Evolutionary conservation across 257 asterid species (phyloP), one percentile per base, ranked within the genome.

Genomic region (Lantana camara): DNA sequence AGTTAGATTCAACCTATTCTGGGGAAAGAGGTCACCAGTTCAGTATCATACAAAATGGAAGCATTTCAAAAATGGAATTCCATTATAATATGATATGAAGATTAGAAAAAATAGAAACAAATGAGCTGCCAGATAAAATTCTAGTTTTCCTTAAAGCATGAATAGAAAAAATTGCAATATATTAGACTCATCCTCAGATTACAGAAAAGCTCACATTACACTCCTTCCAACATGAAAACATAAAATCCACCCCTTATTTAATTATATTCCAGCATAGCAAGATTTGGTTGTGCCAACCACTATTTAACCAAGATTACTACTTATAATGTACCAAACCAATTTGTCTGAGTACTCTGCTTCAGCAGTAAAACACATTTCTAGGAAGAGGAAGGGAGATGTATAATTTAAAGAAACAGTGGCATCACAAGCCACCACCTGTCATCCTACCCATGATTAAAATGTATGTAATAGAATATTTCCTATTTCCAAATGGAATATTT

Each of bases 1-100:
- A 35, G 92, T 79, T 77, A 82, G 52, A 56, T 85, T 85, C 72
- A 85, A 72, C 83, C 93, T 78, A 83, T 85, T 85, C 87, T 85
- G 93, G 51, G 57, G 60, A 50, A 74, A 41, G 29, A 35, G 41
- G 48, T 40, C 16, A 24, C 32, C 54, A 54, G 45, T 16, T 72
- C 48, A 73, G 73, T 55, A 13, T 44, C 17, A 40, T 8, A 35
- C 8, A 21, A 14, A 49, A 9, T 17, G 40, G 40, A 35, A 35
- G 40, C 40, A 35, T 7, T 27, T 35, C 8, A 35, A 10, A 35
- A 35, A 35, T 3, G 11, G 40, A 35, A 35, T 35, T 35, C 9
- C 40, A 35, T 35, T 35, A 30, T 14, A 40, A 20, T 44, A 60
- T n/a, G n/a, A n/a, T n/a, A n/a, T 60, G 38, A 62, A 62, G 2